Evolutionary conservation across 331 rosid species (phyloP).

Genomic region (Arachis monticola): DNA sequence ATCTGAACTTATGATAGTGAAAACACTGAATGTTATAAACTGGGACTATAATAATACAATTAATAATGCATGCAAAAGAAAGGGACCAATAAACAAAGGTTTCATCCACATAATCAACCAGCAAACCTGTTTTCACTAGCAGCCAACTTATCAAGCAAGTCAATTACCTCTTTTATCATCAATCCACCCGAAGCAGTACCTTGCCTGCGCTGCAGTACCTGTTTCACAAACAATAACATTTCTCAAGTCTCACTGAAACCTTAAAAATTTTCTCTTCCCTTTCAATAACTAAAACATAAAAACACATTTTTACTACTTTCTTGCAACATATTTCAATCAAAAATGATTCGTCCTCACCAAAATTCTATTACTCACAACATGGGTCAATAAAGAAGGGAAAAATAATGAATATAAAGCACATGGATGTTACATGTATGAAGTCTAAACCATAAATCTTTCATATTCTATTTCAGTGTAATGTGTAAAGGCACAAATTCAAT

Average conservation of each 20-base stretch:
- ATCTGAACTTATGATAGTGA: conserved; percentile 5
- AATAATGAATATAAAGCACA: background rate
- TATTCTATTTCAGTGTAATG: background rate
- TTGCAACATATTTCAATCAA: background rate
- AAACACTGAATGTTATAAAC: background rate
- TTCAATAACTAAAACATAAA: background rate
- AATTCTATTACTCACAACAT: background rate
- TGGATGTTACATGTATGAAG: background rate
- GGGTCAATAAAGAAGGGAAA: background rate
- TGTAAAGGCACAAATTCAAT: background rate
- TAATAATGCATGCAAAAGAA: conserved; percentile 1
- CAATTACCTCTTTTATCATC: conserved; percentile 76
- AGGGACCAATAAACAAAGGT: background rate
- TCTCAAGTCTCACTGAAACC: conserved; percentile 4
- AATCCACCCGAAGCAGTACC: conserved; percentile 80
- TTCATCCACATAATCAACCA: conserved; percentile 2
- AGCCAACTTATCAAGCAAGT: conserved; percentile 81
- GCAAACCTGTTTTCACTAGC: conserved; percentile 71
- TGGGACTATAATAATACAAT: background rate
- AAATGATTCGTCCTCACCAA: background rate
- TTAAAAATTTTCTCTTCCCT: conserved; percentile 6
- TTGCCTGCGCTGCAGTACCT: conserved; percentile 89
- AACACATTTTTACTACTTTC: background rate
- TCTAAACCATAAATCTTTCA: background rate
- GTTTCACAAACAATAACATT: conserved; percentile 36